Base-by-base conservation (phyloP, 1,139 yeast species). In the Yarrowia galli region DNA sequence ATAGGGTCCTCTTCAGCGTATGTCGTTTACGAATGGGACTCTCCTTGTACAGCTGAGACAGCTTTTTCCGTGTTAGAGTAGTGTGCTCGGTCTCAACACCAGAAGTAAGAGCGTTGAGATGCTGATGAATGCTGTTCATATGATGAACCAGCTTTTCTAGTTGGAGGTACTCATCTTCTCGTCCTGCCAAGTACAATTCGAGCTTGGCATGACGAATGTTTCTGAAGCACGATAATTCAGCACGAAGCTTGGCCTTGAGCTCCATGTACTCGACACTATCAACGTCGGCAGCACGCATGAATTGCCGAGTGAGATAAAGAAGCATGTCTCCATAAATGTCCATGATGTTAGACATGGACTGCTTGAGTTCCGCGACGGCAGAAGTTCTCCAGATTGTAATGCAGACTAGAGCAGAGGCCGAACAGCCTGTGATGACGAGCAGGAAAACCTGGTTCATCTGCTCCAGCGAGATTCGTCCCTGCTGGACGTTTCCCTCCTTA, bases 401-500 rank as follows among this genome's bases (percentile, higher is more conserved):
- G 75, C 96, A 90, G 3, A 87, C 80, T 1, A 80, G 67, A 16
- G 87, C 86, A 0, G 92, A 83, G 2, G 89, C 81, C 2, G 82
- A 56, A 63, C 90, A 86, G 0, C 97, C 97, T 0, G 84, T 77
- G 18, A 82, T 76, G 18, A 89, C 92, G 70, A 91, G 87, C 69
- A 79, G 74, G 64, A 89, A 84, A 15, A 88, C 84, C 48, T 89
- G 85, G 43, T 79, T 71, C 42, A 91, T 79, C 71, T 89, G 82
- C 36, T 79, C 79, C 69, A 87, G 75, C 0, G 93, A 90, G n/a
- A 90, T 81, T 18, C 76, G 76, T 13, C 88, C 87, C 0, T 87
- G 82, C 73, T 89, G 89, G 60, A 85, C 78, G 60, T 89, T 84
- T 15, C 93, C 95, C 74, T 91, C 97, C 73, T 89, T 88, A n/a